Base-by-base conservation (phyloP, 2,329 filamentous ascomycete genomes). In the Fusarium sororula region DNA sequence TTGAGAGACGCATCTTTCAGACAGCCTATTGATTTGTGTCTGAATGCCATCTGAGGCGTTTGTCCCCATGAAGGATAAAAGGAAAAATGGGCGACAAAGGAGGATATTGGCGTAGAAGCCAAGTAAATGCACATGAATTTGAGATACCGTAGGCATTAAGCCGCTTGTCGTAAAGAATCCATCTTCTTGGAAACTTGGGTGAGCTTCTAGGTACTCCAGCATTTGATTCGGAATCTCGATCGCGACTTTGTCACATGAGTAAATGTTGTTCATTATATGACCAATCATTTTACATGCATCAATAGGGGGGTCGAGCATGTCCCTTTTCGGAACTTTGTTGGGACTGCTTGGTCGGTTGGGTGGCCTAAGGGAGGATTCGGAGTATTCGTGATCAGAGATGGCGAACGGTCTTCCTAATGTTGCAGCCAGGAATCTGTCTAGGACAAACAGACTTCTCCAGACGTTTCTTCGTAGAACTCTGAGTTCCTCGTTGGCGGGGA, bases 391-490 rank as follows among this genome's bases (percentile, higher is more conserved):
- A 68, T 92, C 88, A 10, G 86, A 86, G 55, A 93, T 92, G 13
- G 88, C 87, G 4, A 86, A 86, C 0, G 91, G 91, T 15, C 90
- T 86, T 10, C 91, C 91, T 4, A 93, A 82, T 4, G 89, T 90
- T 30, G 89, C 88, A 4, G 90, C 87, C 3, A 92, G 83, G 58
- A 92, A 90, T 22, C 89, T 85, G 75, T 93, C 91, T 13, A 93
- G 84, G 20, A 93, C 84, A 66, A 91, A 92, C 1, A 93, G 80
- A 17, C 89, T 90, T 63, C 88, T 87, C 91, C 90, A 93, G 7
- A 92, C 80, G 55, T 89, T 91, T 35, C 87, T 86, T 39, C 90
- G 84, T 14, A 86, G 79, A 14, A 77, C 47, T 51, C n/a, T 79
- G 70, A 87, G 83, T 57, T 89, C 84, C 17, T 85, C 81, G 2